phyloP scores from a whole-genome alignment of 2,329 filamentous ascomycete genomes.

The Reticulascus tulasneorum region DNA sequence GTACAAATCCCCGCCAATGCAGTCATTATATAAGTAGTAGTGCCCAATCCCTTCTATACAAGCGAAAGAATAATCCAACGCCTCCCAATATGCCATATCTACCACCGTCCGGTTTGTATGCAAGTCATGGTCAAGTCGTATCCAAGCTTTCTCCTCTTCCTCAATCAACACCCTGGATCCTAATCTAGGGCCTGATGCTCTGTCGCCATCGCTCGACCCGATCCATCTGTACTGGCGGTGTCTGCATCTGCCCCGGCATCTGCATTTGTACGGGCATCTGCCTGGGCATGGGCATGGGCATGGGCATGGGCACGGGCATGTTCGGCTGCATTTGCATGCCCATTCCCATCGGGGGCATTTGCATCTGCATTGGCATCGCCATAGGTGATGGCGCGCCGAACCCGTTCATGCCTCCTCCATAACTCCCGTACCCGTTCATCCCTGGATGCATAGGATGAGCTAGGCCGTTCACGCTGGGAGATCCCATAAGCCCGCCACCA shows the following conservation, averaged over 20 bases:
- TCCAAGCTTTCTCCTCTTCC: too few species aligned
- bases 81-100: too few species aligned
- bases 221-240: slow-evolving; percentile 14
- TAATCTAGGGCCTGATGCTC: slow-evolving; percentile 25
- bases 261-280: slow-evolving; percentile 18
- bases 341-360: slow-evolving; percentile 7
- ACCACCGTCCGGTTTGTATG: too few species aligned
- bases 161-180: too few species aligned
- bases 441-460: too few species aligned
- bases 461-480: slow-evolving; percentile 7
- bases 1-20: too few species aligned
- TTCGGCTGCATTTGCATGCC: slow-evolving; percentile 12
- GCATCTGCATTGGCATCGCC: slow-evolving; percentile 17
- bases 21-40: too few species aligned
- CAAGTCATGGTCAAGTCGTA: too few species aligned
- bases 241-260: slow-evolving; percentile 12
- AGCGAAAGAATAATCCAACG: too few species aligned
- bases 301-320: too few species aligned
- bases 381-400: slow-evolving; percentile 13
- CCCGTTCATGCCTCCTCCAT: slow-evolving; percentile 13
- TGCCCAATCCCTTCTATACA: too few species aligned
- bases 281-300: slow-evolving; percentile 17
- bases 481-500: slow-evolving; percentile 5
- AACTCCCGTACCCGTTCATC: slow-evolving; percentile 4
- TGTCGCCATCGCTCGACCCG: slow-evolving; percentile 35